Evolutionary conservation across 345 rosid species (phyloP), one percentile per base, ranked within the genome.

Genomic region (Murraya paniculata): DNA sequence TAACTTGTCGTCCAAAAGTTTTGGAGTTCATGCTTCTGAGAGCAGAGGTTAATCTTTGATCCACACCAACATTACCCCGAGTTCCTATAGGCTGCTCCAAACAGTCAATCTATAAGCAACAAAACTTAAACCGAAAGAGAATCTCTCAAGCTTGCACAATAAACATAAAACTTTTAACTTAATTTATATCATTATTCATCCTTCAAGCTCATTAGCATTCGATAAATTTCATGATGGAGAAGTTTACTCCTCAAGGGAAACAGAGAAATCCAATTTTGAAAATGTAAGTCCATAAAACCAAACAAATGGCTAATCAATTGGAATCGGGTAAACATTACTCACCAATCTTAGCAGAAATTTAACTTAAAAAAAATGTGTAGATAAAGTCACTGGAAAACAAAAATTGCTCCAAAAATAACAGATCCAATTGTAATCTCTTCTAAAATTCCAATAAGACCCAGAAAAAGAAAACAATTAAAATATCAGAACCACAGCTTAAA

Each of bases 71-170:
- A 65, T 50, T 27, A 33, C 4, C 73, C 70, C 7, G 75, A 79
- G 25, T 62, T 57, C 80, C 78, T 83, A 81, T 6, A 77, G 76
- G 77, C 84, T 68, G 76, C 76, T 82, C 66, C 48, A 81, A 73
- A 66, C 78, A 64, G 71, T 85, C 82, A 87, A 78, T 77, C 87
- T 84, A 82, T 35, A 71, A 71, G 81, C 83, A 80, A 80, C 21
- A 48, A 64, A 76, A 35, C 24, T 30, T 60, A 76, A 76, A 79
- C 39, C 10, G 39, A 70, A 35, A 78, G 77, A 71, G 30, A 53
- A 72, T 33, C 78, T 31, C 72, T 56, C 70, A 18, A 79, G 35
- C 80, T 72, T 41, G 69, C 21, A 41, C 35, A 9, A 22, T 18
- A 73, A 66, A 58, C 36, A 71, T 61, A 4, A 22, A 60, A 60